Conservation (phyloP, 2,329 filamentous ascomycete genomes). For the Monosporascus sp. region DNA sequence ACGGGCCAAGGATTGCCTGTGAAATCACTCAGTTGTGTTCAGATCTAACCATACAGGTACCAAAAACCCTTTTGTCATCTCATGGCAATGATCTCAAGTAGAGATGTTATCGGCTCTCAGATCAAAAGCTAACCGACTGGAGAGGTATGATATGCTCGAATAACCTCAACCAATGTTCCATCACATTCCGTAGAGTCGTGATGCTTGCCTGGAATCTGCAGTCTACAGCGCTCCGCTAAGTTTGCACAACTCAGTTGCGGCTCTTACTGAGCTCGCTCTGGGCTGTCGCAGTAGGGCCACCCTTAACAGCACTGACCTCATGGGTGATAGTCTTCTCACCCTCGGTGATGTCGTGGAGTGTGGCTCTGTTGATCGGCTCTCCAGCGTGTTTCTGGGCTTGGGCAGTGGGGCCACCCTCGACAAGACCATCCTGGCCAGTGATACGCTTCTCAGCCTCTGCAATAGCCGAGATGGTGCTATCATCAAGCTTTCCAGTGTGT, state of each 20-base stretch:
- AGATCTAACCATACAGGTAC: no score
- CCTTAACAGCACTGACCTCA: constrained; percentile 19
- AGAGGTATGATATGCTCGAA: background rate
- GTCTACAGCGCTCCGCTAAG: background rate
- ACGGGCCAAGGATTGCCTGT: no score
- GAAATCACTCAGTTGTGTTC: no score
- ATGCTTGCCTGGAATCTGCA: background rate
- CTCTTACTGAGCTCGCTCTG: constrained; percentile 26
- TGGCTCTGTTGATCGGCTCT: constrained; percentile 22
- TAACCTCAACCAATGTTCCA: background rate
- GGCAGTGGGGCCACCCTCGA: constrained; percentile 32
- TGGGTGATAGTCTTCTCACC: constrained; percentile 27
- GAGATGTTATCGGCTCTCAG: no score
- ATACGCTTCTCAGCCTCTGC: constrained; percentile 33
- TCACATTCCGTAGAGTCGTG: no score
- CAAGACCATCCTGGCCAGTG: constrained; percentile 28
- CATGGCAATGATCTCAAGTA: no score
- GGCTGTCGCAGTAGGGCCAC: constrained; percentile 32
- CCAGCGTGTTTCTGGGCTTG: constrained; percentile 31
- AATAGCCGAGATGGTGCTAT: constrained; percentile 32
- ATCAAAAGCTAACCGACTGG: background rate
- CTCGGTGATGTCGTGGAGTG: constrained; percentile 32
- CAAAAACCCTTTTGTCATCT: no score
- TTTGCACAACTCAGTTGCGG: constrained; percentile 1
- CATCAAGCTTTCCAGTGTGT: background rate